Conservation (phyloP, 2,329 filamentous ascomycete species). For the Ophiostoma tasmaniense region DNA sequence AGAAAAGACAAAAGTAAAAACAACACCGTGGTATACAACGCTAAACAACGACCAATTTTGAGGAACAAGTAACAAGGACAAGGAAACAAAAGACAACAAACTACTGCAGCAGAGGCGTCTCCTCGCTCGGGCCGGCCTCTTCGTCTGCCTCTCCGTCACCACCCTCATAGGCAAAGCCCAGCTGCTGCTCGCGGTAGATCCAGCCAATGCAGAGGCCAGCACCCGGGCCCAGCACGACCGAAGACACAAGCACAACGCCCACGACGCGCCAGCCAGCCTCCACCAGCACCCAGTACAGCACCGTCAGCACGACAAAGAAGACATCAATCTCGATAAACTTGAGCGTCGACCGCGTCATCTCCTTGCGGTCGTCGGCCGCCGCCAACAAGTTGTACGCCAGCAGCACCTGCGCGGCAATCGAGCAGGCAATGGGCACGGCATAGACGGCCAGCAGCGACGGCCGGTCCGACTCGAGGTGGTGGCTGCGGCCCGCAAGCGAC, state of each 20-base stretch:
- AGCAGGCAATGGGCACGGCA: slow-evolving; percentile 36
- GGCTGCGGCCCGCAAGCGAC: slow-evolving; percentile 16
- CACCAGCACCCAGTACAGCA: slow-evolving; percentile 46
- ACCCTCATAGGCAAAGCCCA: slow-evolving; percentile 14
- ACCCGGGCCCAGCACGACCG: slow-evolving; percentile 30
- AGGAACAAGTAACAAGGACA: neutral
- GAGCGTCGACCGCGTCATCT: slow-evolving; percentile 41
- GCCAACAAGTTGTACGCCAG: slow-evolving; percentile 33
- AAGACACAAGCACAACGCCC: slow-evolving; percentile 23
- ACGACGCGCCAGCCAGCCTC: slow-evolving; percentile 38
- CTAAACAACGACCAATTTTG: neutral
- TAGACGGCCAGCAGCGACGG: slow-evolving; percentile 36
- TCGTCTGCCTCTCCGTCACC: neutral
- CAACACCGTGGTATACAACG: neutral
- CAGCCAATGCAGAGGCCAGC: slow-evolving; percentile 31
- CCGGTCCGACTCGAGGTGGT: slow-evolving; percentile 38
- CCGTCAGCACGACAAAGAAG: slow-evolving; percentile 37
- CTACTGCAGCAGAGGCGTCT: slow-evolving; percentile 26
- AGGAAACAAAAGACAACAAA: neutral
- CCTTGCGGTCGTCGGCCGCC: slow-evolving; percentile 36
- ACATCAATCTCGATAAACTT: slow-evolving; percentile 40
- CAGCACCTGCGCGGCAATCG: slow-evolving; percentile 34
- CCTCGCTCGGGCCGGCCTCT: slow-evolving; percentile 17
- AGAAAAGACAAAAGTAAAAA: no score
- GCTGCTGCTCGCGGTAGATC: slow-evolving; percentile 26